Percentiles rank a stretch among this genome's conserved stretches.
These are phyloP conservation scores for Biscogniauxia mediterranea DNA, from an alignment of 2,329 filamentous ascomycete species.

Conservation along the genomic window DNA sequence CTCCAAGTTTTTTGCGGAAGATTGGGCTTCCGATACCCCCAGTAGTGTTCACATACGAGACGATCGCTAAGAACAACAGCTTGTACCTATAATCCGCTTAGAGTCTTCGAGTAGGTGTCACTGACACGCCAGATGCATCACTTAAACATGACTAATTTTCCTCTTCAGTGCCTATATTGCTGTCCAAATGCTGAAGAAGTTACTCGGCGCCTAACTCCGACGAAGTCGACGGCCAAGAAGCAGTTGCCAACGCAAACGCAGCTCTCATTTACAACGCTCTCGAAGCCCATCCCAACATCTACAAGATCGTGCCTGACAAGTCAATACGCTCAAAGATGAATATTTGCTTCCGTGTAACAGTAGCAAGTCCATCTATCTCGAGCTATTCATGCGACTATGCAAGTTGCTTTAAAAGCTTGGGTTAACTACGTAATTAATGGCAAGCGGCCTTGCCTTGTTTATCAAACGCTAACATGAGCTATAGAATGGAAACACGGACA, in stretches of 20 bases:
- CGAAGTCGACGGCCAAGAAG: constrained; percentile 76
- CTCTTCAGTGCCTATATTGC: constrained; percentile 73
- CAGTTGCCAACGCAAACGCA: constrained; percentile 72
- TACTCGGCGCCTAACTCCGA: constrained; percentile 64
- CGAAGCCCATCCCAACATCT: constrained; percentile 71
- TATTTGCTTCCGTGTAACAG: constrained; percentile 79
- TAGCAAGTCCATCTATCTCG: constrained; percentile 32
- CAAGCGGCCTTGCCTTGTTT: background rate
- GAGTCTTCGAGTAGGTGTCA: constrained; percentile 74
- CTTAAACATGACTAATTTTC: background rate
- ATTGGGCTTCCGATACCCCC: constrained; percentile 77
- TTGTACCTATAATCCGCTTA: constrained; percentile 95
- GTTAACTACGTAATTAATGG: background rate
- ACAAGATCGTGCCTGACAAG: constrained; percentile 74
- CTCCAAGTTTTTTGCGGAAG: constrained; percentile 66
- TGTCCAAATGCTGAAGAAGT: constrained; percentile 79
- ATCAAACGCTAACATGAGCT: constrained; percentile 6
- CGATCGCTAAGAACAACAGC: constrained; percentile 87
- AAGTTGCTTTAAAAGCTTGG: background rate
- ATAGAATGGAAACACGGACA: constrained; percentile 56
- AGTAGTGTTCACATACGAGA: constrained; percentile 78
- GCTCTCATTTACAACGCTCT: constrained; percentile 72
- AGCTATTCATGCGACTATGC: background rate
- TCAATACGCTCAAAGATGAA: constrained; percentile 84
- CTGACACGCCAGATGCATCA: background rate